phyloP scores from a whole-genome alignment of 805 yeast species.

The Metschnikowia lachancei region DNA sequence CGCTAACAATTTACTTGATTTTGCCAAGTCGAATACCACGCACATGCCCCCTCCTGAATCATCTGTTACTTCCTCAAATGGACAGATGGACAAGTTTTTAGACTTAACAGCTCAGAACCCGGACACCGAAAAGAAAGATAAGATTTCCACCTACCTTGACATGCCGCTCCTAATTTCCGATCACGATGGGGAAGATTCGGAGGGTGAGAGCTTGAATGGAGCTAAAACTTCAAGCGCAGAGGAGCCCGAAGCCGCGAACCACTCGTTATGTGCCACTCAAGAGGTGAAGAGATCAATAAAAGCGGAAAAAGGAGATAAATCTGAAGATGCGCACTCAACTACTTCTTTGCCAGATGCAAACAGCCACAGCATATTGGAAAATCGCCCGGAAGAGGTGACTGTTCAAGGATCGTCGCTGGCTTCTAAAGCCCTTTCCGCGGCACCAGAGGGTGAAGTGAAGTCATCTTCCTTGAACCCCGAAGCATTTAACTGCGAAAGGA shows the following conservation, averaged over 20 bases:
- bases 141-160: slow-evolving; percentile 24
- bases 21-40: background rate
- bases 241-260: background rate
- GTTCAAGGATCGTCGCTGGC: background rate
- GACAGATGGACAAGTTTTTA: background rate
- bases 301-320: slow-evolving; percentile 5
- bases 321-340: background rate
- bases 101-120: background rate
- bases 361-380: background rate
- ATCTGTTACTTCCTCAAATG: background rate
- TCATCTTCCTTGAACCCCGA: slow-evolving; percentile 14
- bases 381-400: background rate
- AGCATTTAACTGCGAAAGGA: slow-evolving; percentile 31
- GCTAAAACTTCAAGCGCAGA: slow-evolving; percentile 1
- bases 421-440: slow-evolving; percentile 1
- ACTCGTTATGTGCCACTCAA: slow-evolving; percentile 18
- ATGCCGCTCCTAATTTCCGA: slow-evolving; percentile 36
- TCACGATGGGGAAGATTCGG: slow-evolving; percentile 28
- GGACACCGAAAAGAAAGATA: slow-evolving; percentile 2
- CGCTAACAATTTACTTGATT: background rate
- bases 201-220: slow-evolving; percentile 25
- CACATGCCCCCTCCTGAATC: background rate
- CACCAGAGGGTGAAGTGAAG: background rate
- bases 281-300: slow-evolving; percentile 25
- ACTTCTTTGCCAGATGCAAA: background rate